Evolutionary conservation across 345 rosid genomes (phyloP).

Genomic region (Cardamine occulta): DNA sequence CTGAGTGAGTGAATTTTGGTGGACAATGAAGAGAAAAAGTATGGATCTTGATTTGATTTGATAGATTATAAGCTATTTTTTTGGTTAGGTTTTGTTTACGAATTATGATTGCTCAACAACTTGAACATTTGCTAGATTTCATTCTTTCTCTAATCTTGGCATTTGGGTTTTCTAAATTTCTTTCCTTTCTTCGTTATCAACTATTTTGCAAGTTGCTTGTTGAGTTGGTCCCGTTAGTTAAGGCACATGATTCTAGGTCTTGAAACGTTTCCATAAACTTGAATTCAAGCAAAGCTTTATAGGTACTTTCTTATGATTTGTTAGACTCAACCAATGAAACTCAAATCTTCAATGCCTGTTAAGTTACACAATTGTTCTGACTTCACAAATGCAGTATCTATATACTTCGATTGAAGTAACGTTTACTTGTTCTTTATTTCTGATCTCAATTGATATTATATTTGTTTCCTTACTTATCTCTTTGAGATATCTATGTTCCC

Average conservation of each 20-base stretch:
- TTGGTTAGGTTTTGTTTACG: neutral
- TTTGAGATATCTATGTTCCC: neutral
- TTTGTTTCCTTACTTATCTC: no score
- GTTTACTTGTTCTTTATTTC: neutral
- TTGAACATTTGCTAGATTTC: neutral
- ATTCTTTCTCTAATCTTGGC: neutral
- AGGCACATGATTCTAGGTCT: neutral
- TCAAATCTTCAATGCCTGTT: neutral
- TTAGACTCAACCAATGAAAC: neutral
- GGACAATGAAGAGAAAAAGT: neutral
- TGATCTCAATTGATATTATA: neutral
- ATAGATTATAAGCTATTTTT: neutral
- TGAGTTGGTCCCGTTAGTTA: neutral
- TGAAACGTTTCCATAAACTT: neutral
- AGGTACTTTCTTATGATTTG: neutral
- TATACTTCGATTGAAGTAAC: neutral
- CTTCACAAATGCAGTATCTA: neutral
- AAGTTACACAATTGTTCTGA: constrained; percentile 9
- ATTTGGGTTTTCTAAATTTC: neutral
- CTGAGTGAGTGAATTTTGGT: neutral
- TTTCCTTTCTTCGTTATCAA: neutral
- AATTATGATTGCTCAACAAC: neutral
- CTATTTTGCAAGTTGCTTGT: neutral
- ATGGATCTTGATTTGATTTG: constrained; percentile 31
- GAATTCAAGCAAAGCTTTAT: neutral